These are phyloP conservation scores for Hyaloperonospora arabidopsidis DNA, from an alignment of 352 stramenopile genomes.

Conservation along the genomic window DNA sequence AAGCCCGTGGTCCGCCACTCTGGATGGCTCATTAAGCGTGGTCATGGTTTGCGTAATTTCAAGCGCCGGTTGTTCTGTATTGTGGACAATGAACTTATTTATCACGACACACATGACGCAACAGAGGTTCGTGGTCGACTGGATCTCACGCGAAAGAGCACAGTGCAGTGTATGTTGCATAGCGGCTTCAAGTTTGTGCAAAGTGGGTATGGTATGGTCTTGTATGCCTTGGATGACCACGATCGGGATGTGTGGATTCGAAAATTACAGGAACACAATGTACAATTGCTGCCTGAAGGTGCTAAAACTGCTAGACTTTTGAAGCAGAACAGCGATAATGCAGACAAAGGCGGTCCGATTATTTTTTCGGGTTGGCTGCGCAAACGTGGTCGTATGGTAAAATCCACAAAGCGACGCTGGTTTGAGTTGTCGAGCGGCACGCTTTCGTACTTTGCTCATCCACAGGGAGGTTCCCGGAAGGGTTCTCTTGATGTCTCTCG, in stretches of 20 bases:
- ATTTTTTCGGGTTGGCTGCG: conserved; percentile 77
- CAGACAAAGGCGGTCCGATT: conserved; percentile 43
- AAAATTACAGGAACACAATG: conserved; percentile 65
- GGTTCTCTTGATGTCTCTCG: conserved; percentile 56
- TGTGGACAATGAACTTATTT: conserved; percentile 79
- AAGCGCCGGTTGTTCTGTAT: conserved; percentile 84
- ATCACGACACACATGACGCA: conserved; percentile 74
- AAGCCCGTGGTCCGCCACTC: conserved; percentile 77
- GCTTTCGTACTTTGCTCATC: conserved; percentile 74
- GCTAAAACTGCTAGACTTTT: conserved; percentile 50
- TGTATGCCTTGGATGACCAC: conserved; percentile 69
- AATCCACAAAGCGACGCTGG: conserved; percentile 81
- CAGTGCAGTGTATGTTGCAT: conserved; percentile 57
- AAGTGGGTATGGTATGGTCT: conserved; percentile 65
- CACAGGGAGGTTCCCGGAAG: conserved; percentile 65
- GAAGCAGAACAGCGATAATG: conserved; percentile 43
- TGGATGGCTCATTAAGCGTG: conserved; percentile 83
- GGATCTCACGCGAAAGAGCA: conserved; percentile 58
- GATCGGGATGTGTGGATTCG: conserved; percentile 81
- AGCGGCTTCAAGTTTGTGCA: conserved; percentile 72
- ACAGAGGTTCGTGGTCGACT: conserved; percentile 67
- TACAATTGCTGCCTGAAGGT: conserved; percentile 46
- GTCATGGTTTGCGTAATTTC: conserved; percentile 70
- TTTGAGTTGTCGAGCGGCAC: conserved; percentile 68
- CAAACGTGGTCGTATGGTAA: conserved; percentile 78